Percentiles rank a stretch among this genome's conserved stretches.
phyloP scores from a whole-genome alignment of 1,139 yeast genomes.

The Yamadazyma membranifaciens region DNA sequence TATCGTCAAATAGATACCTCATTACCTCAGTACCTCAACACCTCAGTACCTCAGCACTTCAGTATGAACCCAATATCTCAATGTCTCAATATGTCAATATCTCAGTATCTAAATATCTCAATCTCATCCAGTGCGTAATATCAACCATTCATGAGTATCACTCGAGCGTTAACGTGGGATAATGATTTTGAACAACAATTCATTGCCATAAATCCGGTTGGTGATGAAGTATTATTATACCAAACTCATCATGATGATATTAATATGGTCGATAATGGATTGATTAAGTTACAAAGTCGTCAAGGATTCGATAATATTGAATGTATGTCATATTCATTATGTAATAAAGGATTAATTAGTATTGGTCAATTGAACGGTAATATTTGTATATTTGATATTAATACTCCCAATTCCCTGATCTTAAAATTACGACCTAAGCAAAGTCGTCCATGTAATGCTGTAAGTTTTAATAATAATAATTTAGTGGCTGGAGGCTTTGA shows the following conservation, averaged over 20 bases:
- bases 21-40: too few species aligned
- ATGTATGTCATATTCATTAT: slow-evolving; percentile 64
- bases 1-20: too few species aligned
- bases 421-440: slow-evolving; percentile 62
- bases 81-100: background rate
- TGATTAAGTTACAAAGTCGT: slow-evolving; percentile 50
- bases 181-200: slow-evolving; percentile 53
- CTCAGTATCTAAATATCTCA: too few species aligned
- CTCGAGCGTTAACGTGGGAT: slow-evolving; percentile 63
- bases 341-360: slow-evolving; percentile 58
- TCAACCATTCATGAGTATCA: slow-evolving; percentile 40
- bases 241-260: slow-evolving; percentile 49
- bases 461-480: slow-evolving; percentile 66
- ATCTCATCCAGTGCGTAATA: background rate
- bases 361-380: slow-evolving; percentile 76
- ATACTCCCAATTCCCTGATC: slow-evolving; percentile 34
- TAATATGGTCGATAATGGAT: slow-evolving; percentile 32
- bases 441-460: slow-evolving; percentile 70
- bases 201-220: slow-evolving; percentile 63
- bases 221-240: slow-evolving; percentile 65
- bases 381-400: slow-evolving; percentile 62
- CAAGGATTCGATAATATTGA: slow-evolving; percentile 72
- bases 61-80: too few species aligned
- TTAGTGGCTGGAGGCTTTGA: slow-evolving; percentile 79
- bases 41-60: too few species aligned